A percentile compares a stretch with the other conserved stretches of the same genome.
These are phyloP conservation scores for Wickerhamomyces alni DNA, from an alignment of 805 yeast genomes.

Conservation along the genomic window DNA sequence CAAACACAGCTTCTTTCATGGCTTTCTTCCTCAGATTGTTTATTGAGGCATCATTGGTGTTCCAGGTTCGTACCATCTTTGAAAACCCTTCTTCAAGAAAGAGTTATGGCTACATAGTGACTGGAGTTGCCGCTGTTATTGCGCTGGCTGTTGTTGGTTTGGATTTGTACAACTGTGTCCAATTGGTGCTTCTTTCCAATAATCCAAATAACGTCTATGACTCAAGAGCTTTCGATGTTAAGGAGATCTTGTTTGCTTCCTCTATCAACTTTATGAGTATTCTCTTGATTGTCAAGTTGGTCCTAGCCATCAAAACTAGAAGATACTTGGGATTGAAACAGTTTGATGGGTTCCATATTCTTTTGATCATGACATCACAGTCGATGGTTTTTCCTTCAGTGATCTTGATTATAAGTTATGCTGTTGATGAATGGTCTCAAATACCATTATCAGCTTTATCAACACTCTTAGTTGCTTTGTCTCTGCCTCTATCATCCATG, in stretches of 20 bases:
- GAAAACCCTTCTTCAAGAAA: conserved; percentile 41
- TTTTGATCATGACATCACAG: conserved; percentile 77
- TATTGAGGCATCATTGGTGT: conserved; percentile 60
- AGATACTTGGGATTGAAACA: conserved; percentile 73
- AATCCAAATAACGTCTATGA: conserved; percentile 17
- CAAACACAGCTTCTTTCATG: conserved; percentile 58
- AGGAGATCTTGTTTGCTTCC: conserved; percentile 59
- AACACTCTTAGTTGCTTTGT: conserved; percentile 56
- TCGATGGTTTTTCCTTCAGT: conserved; percentile 76
- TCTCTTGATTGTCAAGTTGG: conserved; percentile 58
- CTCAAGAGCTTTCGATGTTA: conserved; percentile 42
- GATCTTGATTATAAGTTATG: conserved; percentile 52
- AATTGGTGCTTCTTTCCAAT: conserved; percentile 27
- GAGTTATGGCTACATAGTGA: conserved; percentile 33
- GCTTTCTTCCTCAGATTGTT: conserved; percentile 53
- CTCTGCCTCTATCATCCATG: conserved; percentile 77
- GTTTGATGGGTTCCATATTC: conserved; percentile 74
- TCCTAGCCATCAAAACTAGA: conserved; percentile 65
- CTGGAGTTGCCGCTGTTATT: conserved; percentile 33
- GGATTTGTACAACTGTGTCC: conserved; percentile 47
- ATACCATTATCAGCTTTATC: conserved; percentile 47
- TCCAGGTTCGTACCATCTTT: conserved; percentile 71
- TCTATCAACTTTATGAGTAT: conserved; percentile 60
- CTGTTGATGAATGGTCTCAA: conserved; percentile 26
- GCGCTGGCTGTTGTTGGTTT: conserved; percentile 53